Evolutionary conservation across 345 rosid species (phyloP).

Genomic region (Pelargonium nanum): DNA sequence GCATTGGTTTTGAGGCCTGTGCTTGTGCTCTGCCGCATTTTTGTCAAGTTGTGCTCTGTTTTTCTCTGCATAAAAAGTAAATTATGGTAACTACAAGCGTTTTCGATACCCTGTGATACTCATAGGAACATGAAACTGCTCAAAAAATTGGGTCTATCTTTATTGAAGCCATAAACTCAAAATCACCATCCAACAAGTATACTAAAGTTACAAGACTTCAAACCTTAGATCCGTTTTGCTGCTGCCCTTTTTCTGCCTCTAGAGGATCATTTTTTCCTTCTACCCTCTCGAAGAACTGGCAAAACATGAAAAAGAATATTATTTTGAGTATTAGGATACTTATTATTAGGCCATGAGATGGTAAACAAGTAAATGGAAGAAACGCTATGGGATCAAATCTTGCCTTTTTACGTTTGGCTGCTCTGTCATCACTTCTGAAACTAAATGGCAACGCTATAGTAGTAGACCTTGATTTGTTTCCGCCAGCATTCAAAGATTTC

Average conservation of each 20-base stretch:
- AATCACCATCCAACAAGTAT: not conserved
- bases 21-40: slow-evolving; percentile 17
- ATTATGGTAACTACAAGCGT: not conserved
- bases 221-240: slow-evolving; percentile 33
- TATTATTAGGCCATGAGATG: slow-evolving; percentile 3
- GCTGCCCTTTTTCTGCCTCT: slow-evolving; percentile 28
- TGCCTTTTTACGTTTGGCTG: slow-evolving; percentile 78
- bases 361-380: slow-evolving; percentile 2
- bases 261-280: slow-evolving; percentile 44
- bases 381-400: slow-evolving; percentile 4
- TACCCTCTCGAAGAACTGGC: slow-evolving; percentile 51
- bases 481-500: slow-evolving; percentile 27
- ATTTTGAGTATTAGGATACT: slow-evolving; percentile 1
- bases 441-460: slow-evolving; percentile 44
- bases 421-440: slow-evolving; percentile 81
- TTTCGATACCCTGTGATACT: not conserved
- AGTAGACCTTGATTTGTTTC: slow-evolving; percentile 33
- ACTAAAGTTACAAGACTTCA: not conserved
- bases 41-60: slow-evolving; percentile 14
- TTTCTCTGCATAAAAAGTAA: slow-evolving; percentile 21
- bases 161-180: not conserved
- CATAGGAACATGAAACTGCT: too few relatives aligned
- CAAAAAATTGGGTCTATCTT: not conserved
- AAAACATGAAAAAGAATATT: slow-evolving; percentile 7
- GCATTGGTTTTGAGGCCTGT: slow-evolving; percentile 17